Conservation (phyloP, 345 rosid genomes). For the Salix arbutifolia region DNA sequence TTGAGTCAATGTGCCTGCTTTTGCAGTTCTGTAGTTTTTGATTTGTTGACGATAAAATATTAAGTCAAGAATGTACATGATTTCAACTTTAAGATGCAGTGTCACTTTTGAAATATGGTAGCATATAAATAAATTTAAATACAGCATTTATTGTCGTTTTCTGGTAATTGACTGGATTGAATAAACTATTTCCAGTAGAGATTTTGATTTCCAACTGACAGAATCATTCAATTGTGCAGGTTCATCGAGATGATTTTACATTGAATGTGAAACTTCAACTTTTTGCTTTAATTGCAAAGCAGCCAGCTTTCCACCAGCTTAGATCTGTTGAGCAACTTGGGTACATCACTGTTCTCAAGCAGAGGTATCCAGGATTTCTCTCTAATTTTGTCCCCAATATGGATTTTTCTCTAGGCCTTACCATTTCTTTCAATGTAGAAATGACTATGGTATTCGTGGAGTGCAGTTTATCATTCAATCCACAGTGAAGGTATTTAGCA, state of each 20-base stretch:
- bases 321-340: conserved; percentile 95
- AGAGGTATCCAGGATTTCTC: conserved; percentile 43
- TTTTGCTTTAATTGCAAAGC: conserved; percentile 71
- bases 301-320: conserved; percentile 94
- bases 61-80: no score
- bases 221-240: conserved; percentile 37
- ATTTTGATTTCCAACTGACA: conserved; percentile 13
- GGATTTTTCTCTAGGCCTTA: neutral
- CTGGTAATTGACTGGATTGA: neutral
- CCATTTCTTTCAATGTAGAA: conserved; percentile 36
- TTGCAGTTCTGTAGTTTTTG: neutral
- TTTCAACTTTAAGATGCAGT: no score
- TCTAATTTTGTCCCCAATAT: neutral
- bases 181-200: neutral
- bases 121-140: no score
- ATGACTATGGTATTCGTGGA: conserved; percentile 71
- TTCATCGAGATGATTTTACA: conserved; percentile 70
- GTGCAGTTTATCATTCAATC: conserved; percentile 84
- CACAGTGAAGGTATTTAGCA: conserved; percentile 52
- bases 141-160: neutral
- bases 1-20: neutral
- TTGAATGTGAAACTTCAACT: conserved; percentile 83
- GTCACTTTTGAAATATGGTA: no score
- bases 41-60: neutral
- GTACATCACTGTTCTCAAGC: conserved; percentile 65